These are phyloP conservation scores for Phaeosphaeria sp. DNA, from an alignment of 2,329 filamentous ascomycete genomes.

Conservation along the genomic window DNA sequence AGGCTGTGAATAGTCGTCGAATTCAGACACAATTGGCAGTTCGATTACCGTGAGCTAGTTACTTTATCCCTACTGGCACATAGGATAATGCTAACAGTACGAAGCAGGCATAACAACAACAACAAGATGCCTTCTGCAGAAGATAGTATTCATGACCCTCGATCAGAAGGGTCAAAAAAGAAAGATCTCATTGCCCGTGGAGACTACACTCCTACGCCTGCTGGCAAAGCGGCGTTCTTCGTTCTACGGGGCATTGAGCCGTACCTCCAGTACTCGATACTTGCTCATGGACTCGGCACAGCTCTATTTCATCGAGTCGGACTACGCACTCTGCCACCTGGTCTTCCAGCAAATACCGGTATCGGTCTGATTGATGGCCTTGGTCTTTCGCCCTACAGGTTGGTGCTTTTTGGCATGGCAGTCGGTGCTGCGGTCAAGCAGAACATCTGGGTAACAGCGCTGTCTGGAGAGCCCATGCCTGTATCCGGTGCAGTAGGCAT, in stretches of 20 bases:
- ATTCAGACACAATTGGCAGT: no score
- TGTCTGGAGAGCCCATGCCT: conserved; percentile 60
- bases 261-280: conserved; percentile 57
- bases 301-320: conserved; percentile 56
- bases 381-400: conserved; percentile 58
- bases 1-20: neutral
- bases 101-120: neutral
- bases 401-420: conserved; percentile 61
- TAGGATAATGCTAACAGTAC: neutral
- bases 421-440: conserved; percentile 62
- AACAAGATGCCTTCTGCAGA: conserved; percentile 10
- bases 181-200: conserved; percentile 51
- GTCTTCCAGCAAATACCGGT: conserved; percentile 50
- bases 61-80: neutral
- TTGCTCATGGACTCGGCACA: conserved; percentile 51
- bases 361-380: conserved; percentile 50
- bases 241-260: conserved; percentile 56
- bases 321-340: conserved; percentile 51
- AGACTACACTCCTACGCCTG: conserved; percentile 47
- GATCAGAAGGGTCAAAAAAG: conserved; percentile 37
- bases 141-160: conserved; percentile 31
- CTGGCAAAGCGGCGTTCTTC: conserved; percentile 52
- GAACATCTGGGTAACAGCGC: conserved; percentile 58
- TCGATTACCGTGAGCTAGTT: neutral
- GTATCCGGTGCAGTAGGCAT: conserved; percentile 53